phyloP scores from a whole-genome alignment of 768 basidiomycete species.

The Porpolomopsis calyptriformis region DNA sequence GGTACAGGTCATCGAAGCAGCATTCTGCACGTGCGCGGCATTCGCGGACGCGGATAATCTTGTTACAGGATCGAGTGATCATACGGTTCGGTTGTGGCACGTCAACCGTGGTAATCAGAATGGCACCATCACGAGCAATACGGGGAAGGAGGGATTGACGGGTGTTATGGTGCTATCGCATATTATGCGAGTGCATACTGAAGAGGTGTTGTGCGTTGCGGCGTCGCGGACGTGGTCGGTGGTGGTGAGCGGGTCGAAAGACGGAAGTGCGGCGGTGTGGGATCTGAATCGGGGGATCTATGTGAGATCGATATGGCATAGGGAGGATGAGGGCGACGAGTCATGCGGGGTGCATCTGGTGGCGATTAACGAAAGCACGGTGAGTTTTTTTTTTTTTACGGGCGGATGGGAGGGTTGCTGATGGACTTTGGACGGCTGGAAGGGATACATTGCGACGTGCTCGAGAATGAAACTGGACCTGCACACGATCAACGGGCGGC shows the following conservation, averaged over 20 bases:
- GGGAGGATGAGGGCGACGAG: conserved; percentile 26
- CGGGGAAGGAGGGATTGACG: conserved; percentile 12
- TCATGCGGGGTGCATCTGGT: conserved; percentile 47
- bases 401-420: conserved; percentile 2
- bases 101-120: conserved; percentile 29
- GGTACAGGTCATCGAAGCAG: conserved; percentile 68
- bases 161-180: conserved; percentile 45
- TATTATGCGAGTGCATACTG: conserved; percentile 72
- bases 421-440: not conserved
- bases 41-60: conserved; percentile 69
- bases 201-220: conserved; percentile 53
- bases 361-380: conserved; percentile 79
- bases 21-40: conserved; percentile 58
- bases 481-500: conserved; percentile 80
- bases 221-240: conserved; percentile 78
- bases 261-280: conserved; percentile 83
- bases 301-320: conserved; percentile 71
- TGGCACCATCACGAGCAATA: conserved; percentile 16
- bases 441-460: conserved; percentile 87
- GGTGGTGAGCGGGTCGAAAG: conserved; percentile 72
- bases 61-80: conserved; percentile 72
- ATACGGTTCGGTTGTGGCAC: conserved; percentile 79
- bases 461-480: conserved; percentile 60
- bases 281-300: conserved; percentile 80
- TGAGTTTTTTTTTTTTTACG: conserved; percentile 26